Evolutionary conservation across 805 yeast genomes (phyloP).

Genomic region (Lipomyces kockii): DNA sequence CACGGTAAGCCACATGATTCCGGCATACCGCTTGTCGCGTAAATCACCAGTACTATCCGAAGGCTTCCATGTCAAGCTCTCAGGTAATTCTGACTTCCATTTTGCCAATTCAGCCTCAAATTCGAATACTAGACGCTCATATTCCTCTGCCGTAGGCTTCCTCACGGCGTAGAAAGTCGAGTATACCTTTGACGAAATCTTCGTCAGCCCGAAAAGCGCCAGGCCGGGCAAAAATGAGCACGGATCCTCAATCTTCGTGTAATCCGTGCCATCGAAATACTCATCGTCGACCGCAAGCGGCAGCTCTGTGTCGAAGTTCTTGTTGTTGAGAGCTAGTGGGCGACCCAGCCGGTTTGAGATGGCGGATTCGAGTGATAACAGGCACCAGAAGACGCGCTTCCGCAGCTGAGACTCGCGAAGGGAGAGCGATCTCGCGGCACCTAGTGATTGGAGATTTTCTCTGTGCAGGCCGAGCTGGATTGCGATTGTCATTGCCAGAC

Average conservation of each 20-base stretch:
- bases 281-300: slow-evolving; percentile 32
- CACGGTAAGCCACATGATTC: slow-evolving; percentile 30
- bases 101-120: slow-evolving; percentile 22
- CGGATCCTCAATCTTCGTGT: neutral
- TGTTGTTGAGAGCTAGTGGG: slow-evolving; percentile 21
- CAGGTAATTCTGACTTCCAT: slow-evolving; percentile 23
- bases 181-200: slow-evolving; percentile 22
- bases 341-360: slow-evolving; percentile 26
- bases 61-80: slow-evolving; percentile 24
- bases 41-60: slow-evolving; percentile 23
- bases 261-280: slow-evolving; percentile 22
- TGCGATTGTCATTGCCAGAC: slow-evolving; percentile 30
- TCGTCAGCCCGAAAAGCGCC: slow-evolving; percentile 23
- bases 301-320: slow-evolving; percentile 22
- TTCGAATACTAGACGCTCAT: slow-evolving; percentile 27
- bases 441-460: slow-evolving; percentile 13
- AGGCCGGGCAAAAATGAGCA: slow-evolving; percentile 32
- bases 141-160: slow-evolving; percentile 27
- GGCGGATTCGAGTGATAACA: slow-evolving; percentile 22
- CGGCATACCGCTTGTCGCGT: slow-evolving; percentile 28
- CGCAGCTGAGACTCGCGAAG: slow-evolving; percentile 27
- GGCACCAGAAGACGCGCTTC: slow-evolving; percentile 30
- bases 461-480: slow-evolving; percentile 33
- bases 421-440: slow-evolving; percentile 1
- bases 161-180: slow-evolving; percentile 26